A percentile compares a stretch with the other conserved stretches of the same genome.
These are phyloP conservation scores for Auxenochlorella pyrenoidosa DNA, from an alignment of 139 green algal genomes.

Conservation along the genomic window DNA sequence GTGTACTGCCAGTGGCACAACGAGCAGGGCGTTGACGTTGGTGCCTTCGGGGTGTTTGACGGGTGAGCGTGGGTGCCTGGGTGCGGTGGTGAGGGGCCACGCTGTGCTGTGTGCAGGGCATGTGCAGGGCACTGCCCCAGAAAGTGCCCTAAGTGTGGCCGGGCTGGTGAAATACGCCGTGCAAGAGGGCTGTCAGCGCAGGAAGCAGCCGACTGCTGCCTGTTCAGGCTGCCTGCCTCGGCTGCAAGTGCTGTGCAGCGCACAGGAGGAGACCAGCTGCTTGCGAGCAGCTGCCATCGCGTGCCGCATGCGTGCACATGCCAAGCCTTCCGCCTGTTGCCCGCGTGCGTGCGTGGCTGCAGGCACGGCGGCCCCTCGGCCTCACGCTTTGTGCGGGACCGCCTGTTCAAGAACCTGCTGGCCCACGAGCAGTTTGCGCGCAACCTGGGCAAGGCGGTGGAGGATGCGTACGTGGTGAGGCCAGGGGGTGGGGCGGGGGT, in stretches of 20 bases:
- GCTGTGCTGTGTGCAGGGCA: not conserved
- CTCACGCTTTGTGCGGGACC: conserved; percentile 84
- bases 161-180: too few relatives aligned
- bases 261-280: too few relatives aligned
- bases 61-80: conserved; percentile 56
- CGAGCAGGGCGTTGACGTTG: conserved; percentile 55
- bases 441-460: conserved; percentile 60
- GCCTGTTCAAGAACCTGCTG: conserved; percentile 90
- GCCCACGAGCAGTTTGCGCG: conserved; percentile 73
- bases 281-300: not conserved
- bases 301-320: not conserved
- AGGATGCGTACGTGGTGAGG: conserved; percentile 15
- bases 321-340: not conserved
- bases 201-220: not conserved
- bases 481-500: not conserved
- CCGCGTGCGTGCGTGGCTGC: conserved; percentile 37
- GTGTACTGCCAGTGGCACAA: conserved; percentile 36
- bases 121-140: too few relatives aligned
- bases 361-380: conserved; percentile 90
- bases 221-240: not conserved
- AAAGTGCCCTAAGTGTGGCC: not conserved
- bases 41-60: conserved; percentile 95
- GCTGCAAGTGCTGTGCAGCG: not conserved
- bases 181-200: not conserved
- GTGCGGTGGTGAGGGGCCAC: not conserved